Percentiles rank a stretch among this genome's conserved stretches.
Conservation (phyloP, 2,329 filamentous ascomycete species). For the Neonectria magnoliae region DNA sequence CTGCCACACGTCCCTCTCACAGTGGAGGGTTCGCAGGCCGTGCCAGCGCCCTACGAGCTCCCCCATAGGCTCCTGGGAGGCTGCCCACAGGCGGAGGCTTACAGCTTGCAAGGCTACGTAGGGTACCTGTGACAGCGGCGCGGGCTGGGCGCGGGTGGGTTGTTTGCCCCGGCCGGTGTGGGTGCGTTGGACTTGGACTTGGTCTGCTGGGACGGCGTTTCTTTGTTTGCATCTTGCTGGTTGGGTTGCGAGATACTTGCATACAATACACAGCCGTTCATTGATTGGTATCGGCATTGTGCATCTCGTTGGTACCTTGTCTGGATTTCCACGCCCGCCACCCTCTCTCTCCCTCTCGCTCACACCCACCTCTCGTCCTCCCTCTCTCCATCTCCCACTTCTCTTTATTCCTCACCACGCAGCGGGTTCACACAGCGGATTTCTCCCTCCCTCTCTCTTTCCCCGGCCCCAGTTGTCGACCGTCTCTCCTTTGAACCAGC, state of each 20-base stretch:
- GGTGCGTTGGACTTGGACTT: slow-evolving; percentile 7
- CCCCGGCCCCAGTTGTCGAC: slow-evolving; percentile 21
- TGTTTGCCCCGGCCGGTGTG: not conserved
- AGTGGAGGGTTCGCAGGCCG: slow-evolving; percentile 23
- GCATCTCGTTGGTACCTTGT: slow-evolving; percentile 5
- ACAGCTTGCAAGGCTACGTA: slow-evolving; percentile 26
- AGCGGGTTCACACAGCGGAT: slow-evolving; percentile 24
- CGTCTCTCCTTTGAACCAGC: slow-evolving; percentile 27
- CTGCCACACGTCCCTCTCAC: slow-evolving; percentile 26
- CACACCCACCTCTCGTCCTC: slow-evolving; percentile 8
- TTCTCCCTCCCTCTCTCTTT: slow-evolving; percentile 15
- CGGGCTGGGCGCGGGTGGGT: not conserved
- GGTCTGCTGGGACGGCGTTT: too few species aligned
- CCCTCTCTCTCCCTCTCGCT: not conserved
- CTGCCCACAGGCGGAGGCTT: slow-evolving; percentile 21
- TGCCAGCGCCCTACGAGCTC: slow-evolving; percentile 13
- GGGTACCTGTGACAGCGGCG: not conserved
- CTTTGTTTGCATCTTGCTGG: not conserved
- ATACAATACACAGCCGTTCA: slow-evolving; percentile 7
- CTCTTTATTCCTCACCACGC: slow-evolving; percentile 15
- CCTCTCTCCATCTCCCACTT: slow-evolving; percentile 9
- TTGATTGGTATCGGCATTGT: slow-evolving; percentile 23
- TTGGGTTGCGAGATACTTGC: slow-evolving; percentile 24
- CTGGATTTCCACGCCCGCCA: not conserved
- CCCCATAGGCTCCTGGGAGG: slow-evolving; percentile 18